Evolutionary conservation across 2,329 filamentous ascomycete species (phyloP).

Genomic region (Ceratocystis destructans): DNA sequence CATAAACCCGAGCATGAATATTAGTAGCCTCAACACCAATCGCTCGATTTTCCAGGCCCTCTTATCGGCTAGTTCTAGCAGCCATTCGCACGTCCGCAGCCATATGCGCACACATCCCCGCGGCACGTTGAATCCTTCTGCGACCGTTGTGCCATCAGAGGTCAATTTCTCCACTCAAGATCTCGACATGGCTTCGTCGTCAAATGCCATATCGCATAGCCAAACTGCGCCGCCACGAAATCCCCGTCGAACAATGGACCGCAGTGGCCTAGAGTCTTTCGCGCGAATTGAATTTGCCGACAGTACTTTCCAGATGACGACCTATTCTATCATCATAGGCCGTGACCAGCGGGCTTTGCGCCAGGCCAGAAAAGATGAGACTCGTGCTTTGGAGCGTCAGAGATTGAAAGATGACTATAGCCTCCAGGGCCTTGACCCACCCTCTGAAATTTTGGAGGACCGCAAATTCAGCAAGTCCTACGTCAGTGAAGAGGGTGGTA

Average conservation of each 20-base stretch:
- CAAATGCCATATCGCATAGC: not conserved
- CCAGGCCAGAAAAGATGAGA: conserved; percentile 40
- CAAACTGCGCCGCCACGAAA: not conserved
- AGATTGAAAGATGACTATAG: conserved; percentile 35
- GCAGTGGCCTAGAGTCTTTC: conserved; percentile 38
- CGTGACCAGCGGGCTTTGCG: conserved; percentile 50
- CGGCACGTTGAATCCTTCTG: conserved; percentile 7
- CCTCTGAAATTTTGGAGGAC: conserved; percentile 37
- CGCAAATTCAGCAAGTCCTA: conserved; percentile 50
- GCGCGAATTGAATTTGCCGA: conserved; percentile 56
- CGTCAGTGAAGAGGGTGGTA: conserved; percentile 56
- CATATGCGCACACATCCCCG: conserved; percentile 10
- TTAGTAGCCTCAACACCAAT: conserved; percentile 7
- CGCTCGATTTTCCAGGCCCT: conserved; percentile 10
- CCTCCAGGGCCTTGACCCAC: conserved; percentile 36
- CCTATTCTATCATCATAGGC: conserved; percentile 56
- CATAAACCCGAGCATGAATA: not conserved
- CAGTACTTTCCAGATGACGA: conserved; percentile 67
- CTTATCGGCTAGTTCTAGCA: not conserved
- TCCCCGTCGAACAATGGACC: not conserved
- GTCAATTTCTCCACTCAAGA: conserved; percentile 8
- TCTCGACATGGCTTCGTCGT: conserved; percentile 7
- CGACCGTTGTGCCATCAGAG: conserved; percentile 16
- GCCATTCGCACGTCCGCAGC: not conserved
- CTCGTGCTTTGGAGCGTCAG: conserved; percentile 33